Percentiles rank a stretch among this genome's conserved stretches.
Evolutionary conservation across 371 early-diverging fungal genomes (phyloP).

Genomic region (Apophysomyces trapeziformis): DNA sequence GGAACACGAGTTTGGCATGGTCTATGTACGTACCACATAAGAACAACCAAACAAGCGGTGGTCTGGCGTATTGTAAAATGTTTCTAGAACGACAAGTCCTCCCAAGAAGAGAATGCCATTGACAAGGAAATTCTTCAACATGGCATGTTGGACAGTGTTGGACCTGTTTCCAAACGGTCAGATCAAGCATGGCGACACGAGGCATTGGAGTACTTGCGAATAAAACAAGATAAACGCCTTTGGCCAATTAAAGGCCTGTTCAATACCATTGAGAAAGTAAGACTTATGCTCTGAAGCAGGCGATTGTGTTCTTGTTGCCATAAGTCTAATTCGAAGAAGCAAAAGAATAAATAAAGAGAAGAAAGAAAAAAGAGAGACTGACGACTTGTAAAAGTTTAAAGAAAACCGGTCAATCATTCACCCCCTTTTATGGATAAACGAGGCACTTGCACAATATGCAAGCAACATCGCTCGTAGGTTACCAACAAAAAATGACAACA

Average conservation of each 20-base stretch:
- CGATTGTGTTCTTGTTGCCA: constrained; percentile 17
- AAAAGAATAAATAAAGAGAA: not conserved
- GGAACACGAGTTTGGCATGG: not conserved
- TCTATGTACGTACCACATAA: constrained; percentile 36
- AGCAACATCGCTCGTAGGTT: no score
- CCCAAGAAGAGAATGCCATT: constrained; percentile 49
- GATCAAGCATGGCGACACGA: not conserved
- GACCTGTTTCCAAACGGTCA: constrained; percentile 32
- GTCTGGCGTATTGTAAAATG: constrained; percentile 41
- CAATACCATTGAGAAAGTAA: constrained; percentile 40
- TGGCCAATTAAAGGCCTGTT: constrained; percentile 46
- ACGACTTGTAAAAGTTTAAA: not conserved
- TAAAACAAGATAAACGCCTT: constrained; percentile 37
- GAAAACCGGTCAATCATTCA: constrained; percentile 5
- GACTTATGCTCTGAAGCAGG: constrained; percentile 25
- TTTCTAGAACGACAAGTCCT: constrained; percentile 39
- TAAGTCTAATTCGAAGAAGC: not conserved
- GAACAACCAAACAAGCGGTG: constrained; percentile 38
- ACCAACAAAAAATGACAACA: no score
- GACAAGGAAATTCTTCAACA: constrained; percentile 39
- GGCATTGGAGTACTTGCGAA: constrained; percentile 27
- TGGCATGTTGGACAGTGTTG: constrained; percentile 34
- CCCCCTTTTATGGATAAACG: constrained; percentile 4
- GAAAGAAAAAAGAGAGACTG: not conserved
- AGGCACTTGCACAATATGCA: constrained; percentile 8